A percentile compares a stretch with the other conserved stretches of the same genome.
phyloP scores from a whole-genome alignment of 306 rosid species.

The Cicer judaicum region DNA sequence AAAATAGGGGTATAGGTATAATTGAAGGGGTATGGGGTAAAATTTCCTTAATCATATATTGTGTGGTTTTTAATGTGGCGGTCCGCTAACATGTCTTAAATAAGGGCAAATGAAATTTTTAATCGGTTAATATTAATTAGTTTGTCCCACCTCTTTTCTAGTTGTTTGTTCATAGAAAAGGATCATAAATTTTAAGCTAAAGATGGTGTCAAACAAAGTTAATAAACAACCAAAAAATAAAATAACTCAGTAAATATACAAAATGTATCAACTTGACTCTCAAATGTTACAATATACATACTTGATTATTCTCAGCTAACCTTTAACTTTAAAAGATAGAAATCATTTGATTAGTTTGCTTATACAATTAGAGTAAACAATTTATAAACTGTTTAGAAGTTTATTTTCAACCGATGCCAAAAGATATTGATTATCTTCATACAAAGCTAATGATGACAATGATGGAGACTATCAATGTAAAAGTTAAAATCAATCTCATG shows the following conservation, averaged over 20 bases:
- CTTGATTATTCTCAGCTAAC: conserved; percentile 9
- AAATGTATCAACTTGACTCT: background rate
- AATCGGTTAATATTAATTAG: too few species aligned
- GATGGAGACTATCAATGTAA: conserved; percentile 24
- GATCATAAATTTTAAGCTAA: too few species aligned
- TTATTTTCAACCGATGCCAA: background rate
- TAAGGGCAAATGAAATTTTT: too few species aligned
- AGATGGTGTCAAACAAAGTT: background rate
- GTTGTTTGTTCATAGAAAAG: too few species aligned
- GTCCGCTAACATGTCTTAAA: too few species aligned
- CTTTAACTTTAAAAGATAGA: background rate
- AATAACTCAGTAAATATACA: background rate
- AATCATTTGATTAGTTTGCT: background rate
- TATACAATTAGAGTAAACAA: background rate
- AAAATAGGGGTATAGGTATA: too few species aligned
- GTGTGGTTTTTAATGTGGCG: too few species aligned
- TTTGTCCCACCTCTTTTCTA: too few species aligned
- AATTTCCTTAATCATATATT: too few species aligned
- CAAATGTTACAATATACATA: background rate
- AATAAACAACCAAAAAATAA: background rate
- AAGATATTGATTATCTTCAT: conserved; percentile 14
- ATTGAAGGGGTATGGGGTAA: too few species aligned
- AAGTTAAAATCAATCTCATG: conserved; percentile 22
- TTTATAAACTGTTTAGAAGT: background rate
- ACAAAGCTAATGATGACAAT: conserved; percentile 19